Percentiles rank a stretch among this genome's conserved stretches.
Evolutionary conservation across 768 basidiomycete genomes (phyloP).

Genomic region (Kwoniella sp.): DNA sequence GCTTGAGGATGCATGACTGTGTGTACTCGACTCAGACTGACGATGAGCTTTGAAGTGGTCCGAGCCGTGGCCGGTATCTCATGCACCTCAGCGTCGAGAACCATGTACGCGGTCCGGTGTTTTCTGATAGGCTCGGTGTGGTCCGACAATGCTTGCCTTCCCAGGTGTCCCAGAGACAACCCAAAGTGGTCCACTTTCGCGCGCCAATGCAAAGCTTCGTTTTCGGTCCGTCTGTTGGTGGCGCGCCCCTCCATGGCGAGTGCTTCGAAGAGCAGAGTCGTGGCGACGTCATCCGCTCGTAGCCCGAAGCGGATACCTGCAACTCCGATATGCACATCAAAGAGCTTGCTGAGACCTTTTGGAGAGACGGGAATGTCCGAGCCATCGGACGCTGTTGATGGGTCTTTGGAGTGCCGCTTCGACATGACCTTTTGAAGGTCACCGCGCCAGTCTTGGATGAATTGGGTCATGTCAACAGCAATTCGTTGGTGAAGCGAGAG

Average conservation of each 20-base stretch:
- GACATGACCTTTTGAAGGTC: constrained; percentile 2
- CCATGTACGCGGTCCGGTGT: constrained; percentile 75
- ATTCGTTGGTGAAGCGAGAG: constrained; percentile 40
- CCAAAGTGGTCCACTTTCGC: constrained; percentile 69
- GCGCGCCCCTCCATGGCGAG: constrained; percentile 26
- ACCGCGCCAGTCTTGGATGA: constrained; percentile 15
- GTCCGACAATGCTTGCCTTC: constrained; percentile 47
- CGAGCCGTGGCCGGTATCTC: constrained; percentile 23
- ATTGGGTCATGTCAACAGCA: constrained; percentile 26
- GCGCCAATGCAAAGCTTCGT: constrained; percentile 59
- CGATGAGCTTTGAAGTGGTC: constrained; percentile 47
- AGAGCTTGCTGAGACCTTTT: neutral
- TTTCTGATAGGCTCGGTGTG: constrained; percentile 57
- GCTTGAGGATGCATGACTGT: constrained; percentile 94
- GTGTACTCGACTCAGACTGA: constrained; percentile 71
- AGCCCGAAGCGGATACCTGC: constrained; percentile 35
- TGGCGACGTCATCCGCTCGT: constrained; percentile 41
- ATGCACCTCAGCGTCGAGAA: constrained; percentile 62
- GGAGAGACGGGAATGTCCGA: neutral
- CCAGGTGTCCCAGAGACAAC: constrained; percentile 69
- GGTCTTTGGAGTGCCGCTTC: constrained; percentile 6
- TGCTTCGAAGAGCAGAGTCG: constrained; percentile 38
- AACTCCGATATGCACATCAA: constrained; percentile 26
- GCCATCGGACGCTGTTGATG: neutral
- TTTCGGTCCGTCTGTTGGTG: constrained; percentile 47